Conservation (phyloP, 2,329 filamentous ascomycete species). For the Diplodia intermedia region DNA sequence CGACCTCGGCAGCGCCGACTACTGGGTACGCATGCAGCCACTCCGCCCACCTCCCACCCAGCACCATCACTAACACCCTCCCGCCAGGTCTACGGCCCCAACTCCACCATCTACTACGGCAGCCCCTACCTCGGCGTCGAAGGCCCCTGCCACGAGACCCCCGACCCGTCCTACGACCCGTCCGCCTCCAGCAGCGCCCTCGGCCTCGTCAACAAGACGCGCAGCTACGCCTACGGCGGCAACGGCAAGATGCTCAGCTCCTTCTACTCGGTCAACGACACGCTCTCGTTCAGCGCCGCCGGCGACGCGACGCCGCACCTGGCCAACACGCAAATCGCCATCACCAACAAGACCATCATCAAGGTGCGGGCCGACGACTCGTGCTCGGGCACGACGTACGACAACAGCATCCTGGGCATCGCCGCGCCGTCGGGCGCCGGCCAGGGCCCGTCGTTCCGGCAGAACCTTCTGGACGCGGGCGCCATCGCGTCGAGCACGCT, state of each 20-base stretch:
- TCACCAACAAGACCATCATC: slow-evolving; percentile 39
- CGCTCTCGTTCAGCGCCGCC: neutral
- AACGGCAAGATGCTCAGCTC: slow-evolving; percentile 29
- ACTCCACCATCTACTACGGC: slow-evolving; percentile 33
- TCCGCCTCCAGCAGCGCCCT: neutral
- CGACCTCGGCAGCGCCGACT: slow-evolving; percentile 31
- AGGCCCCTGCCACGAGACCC: slow-evolving; percentile 31
- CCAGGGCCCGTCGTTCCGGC: slow-evolving; percentile 43
- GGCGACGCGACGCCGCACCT: slow-evolving; percentile 33
- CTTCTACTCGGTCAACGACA: slow-evolving; percentile 14
- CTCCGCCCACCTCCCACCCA: neutral
- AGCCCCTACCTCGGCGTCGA: slow-evolving; percentile 26
- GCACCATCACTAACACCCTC: neutral
- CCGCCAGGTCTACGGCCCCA: slow-evolving; percentile 31
- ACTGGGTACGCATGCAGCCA: slow-evolving; percentile 26
- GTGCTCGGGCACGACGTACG: slow-evolving; percentile 37
- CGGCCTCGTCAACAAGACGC: neutral
- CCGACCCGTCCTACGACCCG: slow-evolving; percentile 28
- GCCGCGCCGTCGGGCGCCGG: slow-evolving; percentile 37
- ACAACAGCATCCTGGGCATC: slow-evolving; percentile 41
- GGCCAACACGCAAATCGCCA: slow-evolving; percentile 39
- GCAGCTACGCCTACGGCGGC: slow-evolving; percentile 32
- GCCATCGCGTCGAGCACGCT: slow-evolving; percentile 39
- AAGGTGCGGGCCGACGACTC: slow-evolving; percentile 34
- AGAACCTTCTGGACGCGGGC: slow-evolving; percentile 42